Evolutionary conservation across 2,329 filamentous ascomycete species (phyloP).

Genomic region (Calonectria pauciramosa): DNA sequence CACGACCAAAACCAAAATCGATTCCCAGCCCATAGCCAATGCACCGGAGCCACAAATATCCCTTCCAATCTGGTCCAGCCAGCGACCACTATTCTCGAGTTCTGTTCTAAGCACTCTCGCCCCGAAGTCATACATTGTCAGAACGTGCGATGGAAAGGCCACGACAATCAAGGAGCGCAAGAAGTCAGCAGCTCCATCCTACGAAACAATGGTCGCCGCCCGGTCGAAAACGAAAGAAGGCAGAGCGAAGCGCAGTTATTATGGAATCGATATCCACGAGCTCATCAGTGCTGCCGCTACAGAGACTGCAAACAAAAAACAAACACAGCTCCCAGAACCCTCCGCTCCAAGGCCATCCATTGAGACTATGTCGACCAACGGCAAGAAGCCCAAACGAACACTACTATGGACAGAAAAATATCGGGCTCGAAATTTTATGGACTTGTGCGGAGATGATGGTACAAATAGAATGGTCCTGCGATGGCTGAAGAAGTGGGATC

Average conservation of each 20-base stretch:
- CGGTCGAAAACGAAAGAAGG: constrained; percentile 77
- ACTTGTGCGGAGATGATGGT: constrained; percentile 93
- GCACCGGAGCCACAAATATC: constrained; percentile 12
- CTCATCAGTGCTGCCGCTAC: constrained; percentile 80
- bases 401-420: constrained; percentile 98
- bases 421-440: constrained; percentile 89
- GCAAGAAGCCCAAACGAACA: constrained; percentile 62
- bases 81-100: constrained; percentile 45
- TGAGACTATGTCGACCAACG: constrained; percentile 49
- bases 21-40: constrained; percentile 10
- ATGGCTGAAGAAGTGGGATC: constrained; percentile 96
- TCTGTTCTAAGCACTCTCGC: constrained; percentile 44
- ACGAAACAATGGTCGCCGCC: constrained; percentile 76
- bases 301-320: constrained; percentile 62
- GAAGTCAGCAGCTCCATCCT: constrained; percentile 62
- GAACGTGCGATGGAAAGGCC: constrained; percentile 70
- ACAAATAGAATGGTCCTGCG: constrained; percentile 91
- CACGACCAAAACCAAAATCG: constrained; percentile 6
- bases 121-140: constrained; percentile 56
- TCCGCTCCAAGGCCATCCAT: constrained; percentile 58
- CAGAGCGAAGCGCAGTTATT: constrained; percentile 82
- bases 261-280: constrained; percentile 91
- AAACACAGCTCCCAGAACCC: constrained; percentile 41
- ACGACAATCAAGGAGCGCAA: constrained; percentile 70
- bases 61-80: constrained; percentile 36